These are phyloP conservation scores for Microstegium vimineum DNA, from an alignment of 176 grass and related monocot species.

Conservation along the genomic window DNA sequence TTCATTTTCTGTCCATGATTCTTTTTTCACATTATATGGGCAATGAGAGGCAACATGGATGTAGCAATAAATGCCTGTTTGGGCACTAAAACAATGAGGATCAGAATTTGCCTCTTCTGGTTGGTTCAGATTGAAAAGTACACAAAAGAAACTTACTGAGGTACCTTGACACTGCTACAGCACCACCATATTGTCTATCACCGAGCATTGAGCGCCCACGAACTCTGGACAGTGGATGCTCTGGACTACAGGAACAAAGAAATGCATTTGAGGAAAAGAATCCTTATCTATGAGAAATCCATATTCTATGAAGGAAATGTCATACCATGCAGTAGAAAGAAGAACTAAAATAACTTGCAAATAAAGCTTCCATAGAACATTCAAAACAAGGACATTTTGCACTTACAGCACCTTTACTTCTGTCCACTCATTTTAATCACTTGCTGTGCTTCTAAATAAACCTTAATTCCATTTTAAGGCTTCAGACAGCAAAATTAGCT, in stretches of 20 bases:
- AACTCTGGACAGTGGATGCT: constrained; percentile 68
- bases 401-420: not conserved
- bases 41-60: not conserved
- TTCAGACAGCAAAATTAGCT: not conserved
- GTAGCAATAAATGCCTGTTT: not conserved
- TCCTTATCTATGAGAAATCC: constrained; percentile 1
- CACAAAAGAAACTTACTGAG: constrained; percentile 69
- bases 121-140: constrained; percentile 20
- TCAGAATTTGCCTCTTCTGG: constrained; percentile 24
- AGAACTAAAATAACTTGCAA: not conserved
- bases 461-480: not conserved
- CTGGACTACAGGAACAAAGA: constrained; percentile 65
- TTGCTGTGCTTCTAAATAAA: not conserved
- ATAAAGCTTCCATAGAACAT: not conserved
- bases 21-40: not conserved
- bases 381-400: not conserved
- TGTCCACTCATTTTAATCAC: not conserved
- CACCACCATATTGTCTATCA: constrained; percentile 59
- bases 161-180: constrained; percentile 90
- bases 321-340: not conserved
- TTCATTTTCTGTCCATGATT: not conserved
- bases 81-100: not conserved
- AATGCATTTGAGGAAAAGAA: constrained; percentile 23
- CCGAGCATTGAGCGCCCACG: constrained; percentile 78
- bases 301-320: constrained; percentile 11